phyloP scores from a whole-genome alignment of 257 asterid genomes.

The Agastache rugosa region DNA sequence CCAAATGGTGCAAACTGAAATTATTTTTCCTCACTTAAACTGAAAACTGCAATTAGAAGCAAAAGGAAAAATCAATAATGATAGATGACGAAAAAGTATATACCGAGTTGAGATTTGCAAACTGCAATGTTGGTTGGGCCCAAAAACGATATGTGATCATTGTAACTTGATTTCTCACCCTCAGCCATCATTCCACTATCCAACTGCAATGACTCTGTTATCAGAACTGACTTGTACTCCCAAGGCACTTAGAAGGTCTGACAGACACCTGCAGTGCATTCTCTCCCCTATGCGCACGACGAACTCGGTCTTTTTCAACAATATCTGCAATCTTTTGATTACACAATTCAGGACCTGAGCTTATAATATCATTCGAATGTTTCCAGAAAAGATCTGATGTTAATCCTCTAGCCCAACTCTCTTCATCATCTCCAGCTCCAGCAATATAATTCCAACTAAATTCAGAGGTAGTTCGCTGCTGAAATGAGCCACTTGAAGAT shows the following conservation, averaged over 20 bases:
- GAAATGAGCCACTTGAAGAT: slow-evolving; percentile 54
- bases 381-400: slow-evolving; percentile 84
- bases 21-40: neutral
- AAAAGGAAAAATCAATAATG: slow-evolving; percentile 6
- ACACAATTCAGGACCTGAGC: slow-evolving; percentile 78
- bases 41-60: slow-evolving; percentile 17
- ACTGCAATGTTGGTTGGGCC: slow-evolving; percentile 81
- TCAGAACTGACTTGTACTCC: slow-evolving; percentile 31
- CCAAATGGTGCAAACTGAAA: slow-evolving; percentile 16
- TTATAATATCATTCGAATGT: slow-evolving; percentile 78
- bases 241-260: slow-evolving; percentile 51
- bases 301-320: slow-evolving; percentile 79
- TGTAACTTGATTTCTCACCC: slow-evolving; percentile 36
- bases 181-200: slow-evolving; percentile 34
- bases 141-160: slow-evolving; percentile 54
- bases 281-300: slow-evolving; percentile 76
- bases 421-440: slow-evolving; percentile 99
- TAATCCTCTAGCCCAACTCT: slow-evolving; percentile 95
- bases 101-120: slow-evolving; percentile 64
- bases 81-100: slow-evolving; percentile 15
- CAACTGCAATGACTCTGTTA: slow-evolving; percentile 35
- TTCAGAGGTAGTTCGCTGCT: slow-evolving; percentile 73
- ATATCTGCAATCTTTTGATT: slow-evolving; percentile 80
- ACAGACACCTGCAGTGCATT: slow-evolving; percentile 71
- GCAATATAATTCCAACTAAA: slow-evolving; percentile 97